phyloP scores from a whole-genome alignment of 805 yeast genomes.

The Candida taoyuanica region DNA sequence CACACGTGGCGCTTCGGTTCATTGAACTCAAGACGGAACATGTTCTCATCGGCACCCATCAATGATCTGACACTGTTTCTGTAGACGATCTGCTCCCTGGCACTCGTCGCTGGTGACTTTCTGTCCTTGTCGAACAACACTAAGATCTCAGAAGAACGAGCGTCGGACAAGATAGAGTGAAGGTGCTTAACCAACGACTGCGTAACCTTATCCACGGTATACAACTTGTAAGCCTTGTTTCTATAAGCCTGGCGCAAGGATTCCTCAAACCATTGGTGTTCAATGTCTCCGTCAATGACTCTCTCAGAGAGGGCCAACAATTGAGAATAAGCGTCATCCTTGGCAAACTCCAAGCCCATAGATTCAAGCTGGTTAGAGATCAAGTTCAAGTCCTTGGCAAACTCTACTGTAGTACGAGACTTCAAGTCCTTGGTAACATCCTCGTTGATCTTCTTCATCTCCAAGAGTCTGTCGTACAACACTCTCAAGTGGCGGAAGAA shows the following conservation, averaged over 20 bases:
- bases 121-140: conserved; percentile 82
- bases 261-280: conserved; percentile 94
- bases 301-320: conserved; percentile 69
- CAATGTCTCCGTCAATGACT: conserved; percentile 84
- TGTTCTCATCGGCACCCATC: conserved; percentile 82
- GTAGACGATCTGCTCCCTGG: conserved; percentile 84
- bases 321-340: conserved; percentile 71
- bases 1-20: conserved; percentile 47
- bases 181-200: conserved; percentile 82
- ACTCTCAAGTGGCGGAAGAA: conserved; percentile 84
- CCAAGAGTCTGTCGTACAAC: conserved; percentile 72
- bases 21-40: conserved; percentile 82
- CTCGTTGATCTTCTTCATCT: conserved; percentile 66
- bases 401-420: conserved; percentile 57
- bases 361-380: conserved; percentile 77
- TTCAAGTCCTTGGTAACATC: conserved; percentile 71
- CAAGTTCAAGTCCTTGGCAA: conserved; percentile 83
- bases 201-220: conserved; percentile 89
- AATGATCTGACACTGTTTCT: conserved; percentile 81
- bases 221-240: conserved; percentile 87
- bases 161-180: conserved; percentile 77
- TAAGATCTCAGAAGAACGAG: conserved; percentile 75
- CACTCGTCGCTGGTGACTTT: conserved; percentile 54
- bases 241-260: conserved; percentile 91
- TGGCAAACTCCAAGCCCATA: conserved; percentile 68